Evolutionary conservation across 345 rosid genomes (phyloP).

Genomic region (Citrus unshiu): DNA sequence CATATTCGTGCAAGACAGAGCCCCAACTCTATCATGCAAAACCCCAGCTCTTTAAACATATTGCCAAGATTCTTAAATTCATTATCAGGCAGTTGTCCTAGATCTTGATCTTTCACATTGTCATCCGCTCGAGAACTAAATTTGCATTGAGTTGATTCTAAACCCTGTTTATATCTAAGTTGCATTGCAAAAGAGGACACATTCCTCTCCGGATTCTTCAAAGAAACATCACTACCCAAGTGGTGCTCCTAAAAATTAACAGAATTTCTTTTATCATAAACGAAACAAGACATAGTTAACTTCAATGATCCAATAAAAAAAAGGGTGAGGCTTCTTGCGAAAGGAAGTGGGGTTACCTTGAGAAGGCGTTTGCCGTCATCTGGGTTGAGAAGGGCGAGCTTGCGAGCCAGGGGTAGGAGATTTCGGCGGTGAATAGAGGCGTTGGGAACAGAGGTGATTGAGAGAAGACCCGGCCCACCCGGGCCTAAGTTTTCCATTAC

Average conservation of each 20-base stretch:
- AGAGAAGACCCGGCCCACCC: constrained; percentile 66
- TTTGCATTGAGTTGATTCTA: constrained; percentile 21
- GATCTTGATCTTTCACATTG: constrained; percentile 5
- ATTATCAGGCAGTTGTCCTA: constrained; percentile 12
- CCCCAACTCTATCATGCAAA: constrained; percentile 76
- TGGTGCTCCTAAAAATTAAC: constrained; percentile 49
- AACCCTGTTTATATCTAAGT: constrained; percentile 39
- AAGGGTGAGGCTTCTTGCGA: neutral
- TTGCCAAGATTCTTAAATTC: constrained; percentile 52
- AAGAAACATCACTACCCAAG: constrained; percentile 80
- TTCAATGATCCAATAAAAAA: neutral
- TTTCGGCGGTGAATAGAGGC: constrained; percentile 53
- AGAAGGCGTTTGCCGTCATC: constrained; percentile 54
- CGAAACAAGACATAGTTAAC: neutral
- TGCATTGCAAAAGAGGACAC: constrained; percentile 87
- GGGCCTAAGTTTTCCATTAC: constrained; percentile 75
- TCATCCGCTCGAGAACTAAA: neutral
- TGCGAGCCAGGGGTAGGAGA: constrained; percentile 65
- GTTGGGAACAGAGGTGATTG: constrained; percentile 53
- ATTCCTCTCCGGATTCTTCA: constrained; percentile 70
- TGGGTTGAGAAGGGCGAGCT: constrained; percentile 60
- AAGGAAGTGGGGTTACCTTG: constrained; percentile 37
- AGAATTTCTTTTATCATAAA: neutral
- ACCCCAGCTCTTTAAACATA: constrained; percentile 60
- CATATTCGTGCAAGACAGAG: constrained; percentile 64